Evolutionary conservation across 1,284 basidiomycete species (phyloP).

Genomic region (Butyriboletus appendiculatus): DNA sequence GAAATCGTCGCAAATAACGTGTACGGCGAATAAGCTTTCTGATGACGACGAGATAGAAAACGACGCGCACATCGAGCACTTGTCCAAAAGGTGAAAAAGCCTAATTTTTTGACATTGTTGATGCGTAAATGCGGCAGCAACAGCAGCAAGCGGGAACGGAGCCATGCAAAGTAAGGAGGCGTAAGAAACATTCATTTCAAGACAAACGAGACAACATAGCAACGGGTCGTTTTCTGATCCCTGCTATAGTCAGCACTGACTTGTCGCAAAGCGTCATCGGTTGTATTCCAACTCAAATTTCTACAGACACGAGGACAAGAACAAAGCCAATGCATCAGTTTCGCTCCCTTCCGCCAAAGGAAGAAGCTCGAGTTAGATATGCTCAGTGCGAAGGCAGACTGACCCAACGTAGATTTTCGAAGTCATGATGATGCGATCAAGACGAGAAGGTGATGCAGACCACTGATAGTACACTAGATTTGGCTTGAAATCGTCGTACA

Average conservation of each 20-base stretch:
- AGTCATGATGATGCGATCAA: conserved; percentile 54
- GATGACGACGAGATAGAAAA: conserved; percentile 40
- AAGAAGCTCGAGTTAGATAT: conserved; percentile 43
- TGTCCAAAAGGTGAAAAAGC: conserved; percentile 69
- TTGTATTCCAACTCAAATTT: conserved; percentile 94
- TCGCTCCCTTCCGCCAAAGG: conserved; percentile 42
- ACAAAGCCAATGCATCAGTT: conserved; percentile 50
- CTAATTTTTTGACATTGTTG: conserved; percentile 47
- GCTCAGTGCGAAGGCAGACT: conserved; percentile 54
- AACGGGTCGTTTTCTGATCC: conserved; percentile 39
- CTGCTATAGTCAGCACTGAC: conserved; percentile 63
- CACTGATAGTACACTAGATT: conserved; percentile 40
- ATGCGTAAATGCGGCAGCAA: conserved; percentile 25
- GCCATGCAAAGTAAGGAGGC: conserved; percentile 27
- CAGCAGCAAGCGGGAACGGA: conserved; percentile 37
- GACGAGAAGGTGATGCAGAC: conserved; percentile 25
- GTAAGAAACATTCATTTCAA: conserved; percentile 33
- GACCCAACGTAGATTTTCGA: conserved; percentile 87
- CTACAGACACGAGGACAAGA: conserved; percentile 50
- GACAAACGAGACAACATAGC: conserved; percentile 37
- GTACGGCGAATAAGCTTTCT: conserved; percentile 23
- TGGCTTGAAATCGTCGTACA: conserved; percentile 39
- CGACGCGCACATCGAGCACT: conserved; percentile 73
- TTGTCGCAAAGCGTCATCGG: conserved; percentile 82
- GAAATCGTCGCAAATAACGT: conserved; percentile 2